Base-by-base conservation (phyloP, 1,139 yeast genomes). In the Yamadazyma atlantica region DNA sequence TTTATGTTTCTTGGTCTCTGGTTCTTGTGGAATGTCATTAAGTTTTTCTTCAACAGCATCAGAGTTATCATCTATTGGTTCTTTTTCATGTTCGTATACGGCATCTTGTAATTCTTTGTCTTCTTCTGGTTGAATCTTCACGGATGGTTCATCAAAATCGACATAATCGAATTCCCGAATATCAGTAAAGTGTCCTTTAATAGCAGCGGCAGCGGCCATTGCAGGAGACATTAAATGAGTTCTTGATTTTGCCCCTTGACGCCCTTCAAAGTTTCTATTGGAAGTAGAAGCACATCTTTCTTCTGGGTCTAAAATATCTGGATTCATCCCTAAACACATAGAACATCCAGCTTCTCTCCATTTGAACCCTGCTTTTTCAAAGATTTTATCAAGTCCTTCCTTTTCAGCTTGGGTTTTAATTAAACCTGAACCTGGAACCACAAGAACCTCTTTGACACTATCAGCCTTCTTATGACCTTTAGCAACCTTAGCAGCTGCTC, bases 311-410 rank as follows among this genome's bases (percentile, higher is more conserved):
- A 92, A 78, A 54, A 92, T 90, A 70, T 92, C 98, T 29, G 97
- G 97, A 69, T 92, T 92, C 98, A 92, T 92, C 66, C 98, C 98
- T 43, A 92, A 78, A 70, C 98, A 92, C 98, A 92, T 92, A 36
- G 97, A 90, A 69, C 98, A 92, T 45, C 98, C 98, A 47, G 98
- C 97, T 70, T 92, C 98, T 73, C 98, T 85, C 98, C 98, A 92
- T 54, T 85, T 89, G 59, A 92, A 92, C 19, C 96, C 97, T 40
- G 98, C 97, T 36, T 80, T 88, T 55, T 74, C 80, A 55, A 92
- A 92, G 44, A 92, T 78, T 70, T 87, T 86, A 62, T 92, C 94
- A 41, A 92, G 76, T 38, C 98, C 98, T 69, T 92, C 98, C 48
- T 69, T 73, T 68, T 92, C 98, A 39, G 98, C 98, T 67, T 88